A percentile compares a stretch with the other conserved stretches of the same genome.
These are phyloP conservation scores for Polychaeton citri DNA, from an alignment of 2,329 filamentous ascomycete species.

Conservation along the genomic window DNA sequence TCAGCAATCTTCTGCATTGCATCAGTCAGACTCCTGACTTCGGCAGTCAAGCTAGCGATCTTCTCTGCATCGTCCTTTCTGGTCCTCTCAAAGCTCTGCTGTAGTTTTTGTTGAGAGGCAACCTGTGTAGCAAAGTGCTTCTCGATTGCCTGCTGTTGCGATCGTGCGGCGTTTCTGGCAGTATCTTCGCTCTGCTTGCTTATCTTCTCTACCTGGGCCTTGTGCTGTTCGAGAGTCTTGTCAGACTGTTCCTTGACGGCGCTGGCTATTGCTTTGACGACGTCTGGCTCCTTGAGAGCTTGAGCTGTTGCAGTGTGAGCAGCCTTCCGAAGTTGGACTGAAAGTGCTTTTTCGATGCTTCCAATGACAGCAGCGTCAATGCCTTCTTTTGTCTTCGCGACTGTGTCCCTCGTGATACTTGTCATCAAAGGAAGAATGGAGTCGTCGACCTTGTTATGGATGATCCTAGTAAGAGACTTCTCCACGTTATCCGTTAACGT, in stretches of 20 bases:
- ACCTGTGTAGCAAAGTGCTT: conserved; percentile 53
- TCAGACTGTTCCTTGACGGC: conserved; percentile 59
- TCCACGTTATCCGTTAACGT: conserved; percentile 60
- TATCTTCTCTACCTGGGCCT: background rate
- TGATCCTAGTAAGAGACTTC: conserved; percentile 62
- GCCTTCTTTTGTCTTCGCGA: conserved; percentile 51
- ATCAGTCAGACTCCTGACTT: conserved; percentile 53
- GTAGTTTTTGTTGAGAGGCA: conserved; percentile 37
- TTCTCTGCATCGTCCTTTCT: conserved; percentile 46
- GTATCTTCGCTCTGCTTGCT: background rate
- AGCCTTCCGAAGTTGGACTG: conserved; percentile 57
- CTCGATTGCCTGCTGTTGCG: conserved; percentile 44
- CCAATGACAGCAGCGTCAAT: conserved; percentile 45
- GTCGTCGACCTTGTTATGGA: conserved; percentile 61
- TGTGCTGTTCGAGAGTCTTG: conserved; percentile 40
- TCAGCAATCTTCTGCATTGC: conserved; percentile 58
- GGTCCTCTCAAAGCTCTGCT: conserved; percentile 34
- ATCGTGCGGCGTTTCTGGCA: conserved; percentile 10
- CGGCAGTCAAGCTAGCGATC: conserved; percentile 57
- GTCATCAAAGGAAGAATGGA: conserved; percentile 64
- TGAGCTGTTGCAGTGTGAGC: conserved; percentile 55
- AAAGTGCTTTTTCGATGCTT: conserved; percentile 51
- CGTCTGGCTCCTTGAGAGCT: conserved; percentile 59
- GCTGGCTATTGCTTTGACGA: conserved; percentile 51
- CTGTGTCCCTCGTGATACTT: conserved; percentile 50